phyloP scores from a whole-genome alignment of 2,329 filamentous ascomycete species.

The Cordyceps javanica region DNA sequence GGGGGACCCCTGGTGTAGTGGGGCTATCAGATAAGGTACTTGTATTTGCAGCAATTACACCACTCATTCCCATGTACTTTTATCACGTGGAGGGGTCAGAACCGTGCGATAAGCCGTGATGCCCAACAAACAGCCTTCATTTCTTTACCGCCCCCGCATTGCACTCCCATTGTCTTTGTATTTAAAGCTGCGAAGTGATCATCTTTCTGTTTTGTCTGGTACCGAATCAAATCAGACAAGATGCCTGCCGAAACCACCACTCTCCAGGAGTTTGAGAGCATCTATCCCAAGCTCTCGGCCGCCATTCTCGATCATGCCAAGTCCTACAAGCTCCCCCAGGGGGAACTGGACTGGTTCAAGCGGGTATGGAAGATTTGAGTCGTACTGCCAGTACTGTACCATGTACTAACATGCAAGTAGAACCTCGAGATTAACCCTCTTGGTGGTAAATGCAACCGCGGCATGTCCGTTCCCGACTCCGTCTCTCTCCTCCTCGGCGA shows the following conservation, averaged over 20 bases:
- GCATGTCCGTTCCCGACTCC: constrained; percentile 95
- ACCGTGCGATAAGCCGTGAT: constrained; percentile 2
- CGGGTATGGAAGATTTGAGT: constrained; percentile 50
- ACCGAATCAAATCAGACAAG: not conserved
- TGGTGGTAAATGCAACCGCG: constrained; percentile 97
- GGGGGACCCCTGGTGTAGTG: not conserved
- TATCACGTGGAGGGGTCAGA: constrained; percentile 5
- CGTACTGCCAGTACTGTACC: not conserved
- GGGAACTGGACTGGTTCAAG: constrained; percentile 81
- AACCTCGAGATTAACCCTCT: constrained; percentile 78
- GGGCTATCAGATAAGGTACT: constrained; percentile 2
- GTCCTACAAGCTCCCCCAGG: constrained; percentile 74
- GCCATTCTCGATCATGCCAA: constrained; percentile 74
- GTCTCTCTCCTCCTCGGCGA: constrained; percentile 68
- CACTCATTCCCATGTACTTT: constrained; percentile 3
- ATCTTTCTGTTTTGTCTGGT: no score
- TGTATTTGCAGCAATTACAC: not conserved
- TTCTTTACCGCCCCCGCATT: constrained; percentile 9
- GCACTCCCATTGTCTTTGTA: not conserved
- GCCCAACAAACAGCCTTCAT: not conserved
- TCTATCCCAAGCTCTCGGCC: constrained; percentile 81
- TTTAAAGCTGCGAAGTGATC: constrained; percentile 1
- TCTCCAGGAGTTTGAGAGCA: constrained; percentile 78
- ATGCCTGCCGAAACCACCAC: constrained; percentile 59
- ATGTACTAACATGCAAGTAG: constrained; percentile 37